A percentile compares a stretch with the other conserved stretches of the same genome.
These are phyloP conservation scores for Ascomycota sp. DNA, from an alignment of 2,329 filamentous ascomycete species.

Conservation along the genomic window DNA sequence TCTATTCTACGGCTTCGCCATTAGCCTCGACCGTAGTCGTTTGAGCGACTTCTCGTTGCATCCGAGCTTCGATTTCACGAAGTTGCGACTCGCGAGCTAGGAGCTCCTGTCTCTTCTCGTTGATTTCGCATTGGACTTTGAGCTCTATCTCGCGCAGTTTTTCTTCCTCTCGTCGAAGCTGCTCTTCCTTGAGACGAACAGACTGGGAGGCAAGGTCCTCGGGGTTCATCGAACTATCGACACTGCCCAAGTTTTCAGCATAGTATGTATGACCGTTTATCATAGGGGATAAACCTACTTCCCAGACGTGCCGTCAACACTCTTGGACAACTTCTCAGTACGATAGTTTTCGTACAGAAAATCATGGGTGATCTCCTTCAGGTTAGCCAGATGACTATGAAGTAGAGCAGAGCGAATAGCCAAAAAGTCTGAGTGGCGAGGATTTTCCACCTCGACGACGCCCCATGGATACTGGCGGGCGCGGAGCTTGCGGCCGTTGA, in stretches of 20 bases:
- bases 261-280: background rate
- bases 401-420: slow-evolving; percentile 90
- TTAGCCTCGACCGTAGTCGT: slow-evolving; percentile 27
- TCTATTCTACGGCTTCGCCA: slow-evolving; percentile 31
- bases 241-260: slow-evolving; percentile 24
- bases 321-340: slow-evolving; percentile 99
- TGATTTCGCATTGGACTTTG: slow-evolving; percentile 99
- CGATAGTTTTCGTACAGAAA: slow-evolving; percentile 99
- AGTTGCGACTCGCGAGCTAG: slow-evolving; percentile 94
- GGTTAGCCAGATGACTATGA: slow-evolving; percentile 90
- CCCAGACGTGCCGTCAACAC: slow-evolving; percentile 75
- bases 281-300: slow-evolving; percentile 40
- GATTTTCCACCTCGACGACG: slow-evolving; percentile 97
- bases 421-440: slow-evolving; percentile 94
- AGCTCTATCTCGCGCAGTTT: slow-evolving; percentile 98
- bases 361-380: slow-evolving; percentile 99
- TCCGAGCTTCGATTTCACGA: slow-evolving; percentile 94
- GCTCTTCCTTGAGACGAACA: slow-evolving; percentile 97
- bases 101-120: slow-evolving; percentile 98
- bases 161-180: slow-evolving; percentile 97
- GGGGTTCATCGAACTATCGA: slow-evolving; percentile 74
- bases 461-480: slow-evolving; percentile 98
- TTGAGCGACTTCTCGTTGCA: slow-evolving; percentile 61
- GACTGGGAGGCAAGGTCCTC: slow-evolving; percentile 94
- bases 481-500: slow-evolving; percentile 77